These are phyloP conservation scores for Buddleja alternifolia DNA, from an alignment of 257 asterid species.

Conservation along the genomic window DNA sequence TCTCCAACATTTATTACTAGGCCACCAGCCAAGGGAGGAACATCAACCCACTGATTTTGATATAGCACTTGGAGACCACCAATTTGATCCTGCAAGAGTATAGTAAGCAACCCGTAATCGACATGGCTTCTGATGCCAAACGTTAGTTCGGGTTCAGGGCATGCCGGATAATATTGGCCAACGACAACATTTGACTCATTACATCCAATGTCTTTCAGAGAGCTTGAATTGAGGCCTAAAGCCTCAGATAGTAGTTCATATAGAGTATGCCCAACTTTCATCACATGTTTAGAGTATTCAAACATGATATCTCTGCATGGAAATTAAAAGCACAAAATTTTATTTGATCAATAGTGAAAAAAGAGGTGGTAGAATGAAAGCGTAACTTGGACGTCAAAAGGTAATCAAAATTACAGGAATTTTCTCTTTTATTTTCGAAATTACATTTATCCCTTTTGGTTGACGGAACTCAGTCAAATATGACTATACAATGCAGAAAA, in stretches of 20 bases:
- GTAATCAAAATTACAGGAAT: too few species aligned
- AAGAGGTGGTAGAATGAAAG: background rate
- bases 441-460: too few species aligned
- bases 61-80: slow-evolving; percentile 32
- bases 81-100: slow-evolving; percentile 35
- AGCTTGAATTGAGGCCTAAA: slow-evolving; percentile 25
- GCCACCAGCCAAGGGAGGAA: slow-evolving; percentile 19
- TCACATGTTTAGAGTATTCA: slow-evolving; percentile 30
- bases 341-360: too few species aligned
- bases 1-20: slow-evolving; percentile 23
- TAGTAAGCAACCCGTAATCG: slow-evolving; percentile 33
- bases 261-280: slow-evolving; percentile 20
- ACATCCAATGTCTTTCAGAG: slow-evolving; percentile 41
- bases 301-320: slow-evolving; percentile 37
- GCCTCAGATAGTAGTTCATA: slow-evolving; percentile 39
- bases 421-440: too few species aligned
- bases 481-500: too few species aligned
- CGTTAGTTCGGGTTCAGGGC: slow-evolving; percentile 51
- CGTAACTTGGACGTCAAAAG: too few species aligned
- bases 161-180: slow-evolving; percentile 42
- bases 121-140: slow-evolving; percentile 36
- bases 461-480: too few species aligned
- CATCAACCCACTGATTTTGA: slow-evolving; percentile 24
- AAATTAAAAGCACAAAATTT: too few species aligned
- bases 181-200: slow-evolving; percentile 26